Percentiles rank a stretch among this genome's conserved stretches.
phyloP scores from a whole-genome alignment of 139 green algal genomes.

The Yamagishiella unicocca region DNA sequence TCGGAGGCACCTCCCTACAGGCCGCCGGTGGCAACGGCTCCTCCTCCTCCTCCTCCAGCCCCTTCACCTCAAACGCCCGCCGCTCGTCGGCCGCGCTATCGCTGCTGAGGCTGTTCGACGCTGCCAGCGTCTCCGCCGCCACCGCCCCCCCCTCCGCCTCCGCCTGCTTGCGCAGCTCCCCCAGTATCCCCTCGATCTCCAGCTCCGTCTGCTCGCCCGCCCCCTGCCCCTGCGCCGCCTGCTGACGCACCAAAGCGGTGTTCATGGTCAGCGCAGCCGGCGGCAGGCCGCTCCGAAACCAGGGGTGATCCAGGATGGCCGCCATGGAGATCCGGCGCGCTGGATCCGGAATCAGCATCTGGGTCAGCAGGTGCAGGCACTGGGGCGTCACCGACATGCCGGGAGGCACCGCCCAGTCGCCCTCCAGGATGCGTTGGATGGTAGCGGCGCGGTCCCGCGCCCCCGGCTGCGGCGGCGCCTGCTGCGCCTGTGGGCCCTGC shows the following conservation, averaged over 20 bases:
- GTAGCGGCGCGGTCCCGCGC: conserved; percentile 29
- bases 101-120: conserved; percentile 6
- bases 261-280: conserved; percentile 62
- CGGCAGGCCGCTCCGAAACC: conserved; percentile 72
- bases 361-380: conserved; percentile 12
- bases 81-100: conserved; percentile 13
- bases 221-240: conserved; percentile 21
- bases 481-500: neutral
- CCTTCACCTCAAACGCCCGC: conserved; percentile 10
- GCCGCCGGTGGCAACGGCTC: neutral
- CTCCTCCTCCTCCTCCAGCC: conserved; percentile 8
- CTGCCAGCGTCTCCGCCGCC: neutral
- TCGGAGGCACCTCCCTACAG: neutral
- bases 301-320: conserved; percentile 82
- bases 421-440: conserved; percentile 43
- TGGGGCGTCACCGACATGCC: conserved; percentile 15
- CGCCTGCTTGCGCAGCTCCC: conserved; percentile 20
- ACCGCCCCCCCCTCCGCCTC: neutral
- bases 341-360: conserved; percentile 29
- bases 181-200: conserved; percentile 34
- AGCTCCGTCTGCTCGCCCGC: conserved; percentile 31
- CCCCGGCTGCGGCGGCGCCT: neutral
- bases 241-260: conserved; percentile 31
- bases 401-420: conserved; percentile 21
- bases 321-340: conserved; percentile 64